These are phyloP conservation scores for Fulvia fulva DNA, from an alignment of 2,329 filamentous ascomycete species.

Conservation along the genomic window DNA sequence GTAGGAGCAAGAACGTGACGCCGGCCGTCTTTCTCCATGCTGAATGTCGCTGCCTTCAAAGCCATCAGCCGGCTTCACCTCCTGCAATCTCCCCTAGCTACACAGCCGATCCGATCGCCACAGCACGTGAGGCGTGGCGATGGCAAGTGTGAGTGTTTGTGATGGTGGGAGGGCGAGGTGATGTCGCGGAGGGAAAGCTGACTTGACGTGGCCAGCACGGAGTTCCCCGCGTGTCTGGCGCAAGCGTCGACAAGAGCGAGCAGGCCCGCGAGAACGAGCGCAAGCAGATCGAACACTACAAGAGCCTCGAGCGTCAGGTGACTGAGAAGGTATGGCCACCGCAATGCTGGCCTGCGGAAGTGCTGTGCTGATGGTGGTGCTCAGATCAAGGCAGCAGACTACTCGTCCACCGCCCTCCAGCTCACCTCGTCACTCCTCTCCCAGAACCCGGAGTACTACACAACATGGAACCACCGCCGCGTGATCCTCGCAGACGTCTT, in stretches of 20 bases:
- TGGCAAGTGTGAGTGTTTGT: conserved; percentile 10
- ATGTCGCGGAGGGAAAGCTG: conserved; percentile 11
- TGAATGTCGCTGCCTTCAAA: neutral
- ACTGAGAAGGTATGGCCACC: conserved; percentile 55
- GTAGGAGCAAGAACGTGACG: neutral
- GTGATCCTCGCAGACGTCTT: conserved; percentile 63
- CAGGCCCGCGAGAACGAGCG: conserved; percentile 68
- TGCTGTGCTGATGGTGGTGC: neutral
- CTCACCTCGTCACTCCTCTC: conserved; percentile 69
- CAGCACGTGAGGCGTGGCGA: neutral
- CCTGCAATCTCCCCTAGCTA: neutral
- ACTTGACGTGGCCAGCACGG: conserved; percentile 64
- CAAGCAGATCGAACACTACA: conserved; percentile 72
- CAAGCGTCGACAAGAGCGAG: conserved; percentile 58
- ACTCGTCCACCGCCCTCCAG: conserved; percentile 56
- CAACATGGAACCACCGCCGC: conserved; percentile 85
- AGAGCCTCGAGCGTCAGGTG: conserved; percentile 64
- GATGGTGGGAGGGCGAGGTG: conserved; percentile 13
- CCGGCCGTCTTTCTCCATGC: neutral
- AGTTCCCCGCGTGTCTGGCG: conserved; percentile 58
- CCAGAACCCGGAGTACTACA: conserved; percentile 85
- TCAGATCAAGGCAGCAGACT: conserved; percentile 45
- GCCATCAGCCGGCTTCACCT: neutral
- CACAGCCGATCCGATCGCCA: neutral
- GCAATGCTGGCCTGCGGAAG: conserved; percentile 36